A percentile compares a stretch with the other conserved stretches of the same genome.
phyloP scores from a whole-genome alignment of 1,284 basidiomycete genomes.

The Boletus smithii region DNA sequence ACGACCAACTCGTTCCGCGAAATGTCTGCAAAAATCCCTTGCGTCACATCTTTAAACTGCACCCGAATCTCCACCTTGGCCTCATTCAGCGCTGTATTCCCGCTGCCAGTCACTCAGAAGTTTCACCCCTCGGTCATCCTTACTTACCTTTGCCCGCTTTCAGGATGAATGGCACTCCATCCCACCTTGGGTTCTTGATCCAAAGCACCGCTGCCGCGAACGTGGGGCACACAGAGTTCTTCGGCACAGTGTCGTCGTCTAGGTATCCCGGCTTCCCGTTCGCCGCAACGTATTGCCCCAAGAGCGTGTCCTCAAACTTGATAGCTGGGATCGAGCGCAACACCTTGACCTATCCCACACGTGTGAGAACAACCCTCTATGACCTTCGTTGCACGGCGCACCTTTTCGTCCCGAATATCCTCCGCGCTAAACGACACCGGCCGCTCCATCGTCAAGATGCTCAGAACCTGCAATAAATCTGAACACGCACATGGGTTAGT shows the following conservation, averaged over 20 bases:
- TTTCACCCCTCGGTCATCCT: conserved; percentile 2
- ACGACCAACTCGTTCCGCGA: conserved; percentile 93
- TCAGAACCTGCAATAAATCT: conserved; percentile 93
- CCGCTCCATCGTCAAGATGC: conserved; percentile 92
- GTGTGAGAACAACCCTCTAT: conserved; percentile 15
- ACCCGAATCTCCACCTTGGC: conserved; percentile 96
- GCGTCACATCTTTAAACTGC: conserved; percentile 94
- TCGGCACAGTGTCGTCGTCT: conserved; percentile 92
- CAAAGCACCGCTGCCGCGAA: conserved; percentile 85
- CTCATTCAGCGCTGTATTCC: conserved; percentile 78
- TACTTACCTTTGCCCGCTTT: conserved; percentile 90
- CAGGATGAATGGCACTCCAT: conserved; percentile 95
- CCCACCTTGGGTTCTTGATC: conserved; percentile 95
- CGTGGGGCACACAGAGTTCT: conserved; percentile 87
- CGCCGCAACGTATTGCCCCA: conserved; percentile 88
- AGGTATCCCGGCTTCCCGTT: conserved; percentile 96
- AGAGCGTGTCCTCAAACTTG: conserved; percentile 70
- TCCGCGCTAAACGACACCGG: conserved; percentile 96
- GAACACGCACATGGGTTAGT: conserved; percentile 12
- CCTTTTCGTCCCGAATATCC: conserved; percentile 97
- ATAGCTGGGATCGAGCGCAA: conserved; percentile 86
- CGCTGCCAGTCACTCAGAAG: conserved; percentile 7
- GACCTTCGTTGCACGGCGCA: conserved; percentile 30
- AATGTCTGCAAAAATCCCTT: conserved; percentile 94
- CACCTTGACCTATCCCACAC: conserved; percentile 77